Base-by-base conservation (phyloP, 192 early-diverging fungal species). In the Backusella luteola region DNA sequence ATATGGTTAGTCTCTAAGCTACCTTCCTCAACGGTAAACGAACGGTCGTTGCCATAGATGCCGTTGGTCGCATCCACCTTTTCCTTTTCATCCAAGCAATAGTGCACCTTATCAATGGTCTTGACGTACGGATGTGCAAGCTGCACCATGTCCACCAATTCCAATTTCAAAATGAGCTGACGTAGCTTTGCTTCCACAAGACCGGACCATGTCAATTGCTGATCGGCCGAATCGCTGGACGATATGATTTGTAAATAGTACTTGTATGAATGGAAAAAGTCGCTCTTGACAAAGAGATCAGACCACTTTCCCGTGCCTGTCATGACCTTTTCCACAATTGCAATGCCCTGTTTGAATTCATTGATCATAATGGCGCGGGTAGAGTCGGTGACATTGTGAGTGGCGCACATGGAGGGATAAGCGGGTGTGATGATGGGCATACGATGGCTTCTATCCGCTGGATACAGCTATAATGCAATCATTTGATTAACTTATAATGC, bases 381-480 rank as follows among this genome's bases (percentile, higher is more conserved):
- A 4, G 95, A 97, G 68, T 86, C 77, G 1, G 94, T 96, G 14
- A 99, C 97, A 77, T 98, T 99, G 83, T 98, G 97, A 3, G 98
- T 99, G 4, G 96, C 90, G 81, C 97, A 98, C 96, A 97, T 98
- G 29, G 94, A 96, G 34, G 98, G 98, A 75, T 99, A 99, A 3
- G 98, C 96, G 5, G 98, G 98, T 11, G 98, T 99, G 77, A 99
- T 99, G 72, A 99, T 95, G 7, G 98, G 98, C 96, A 99, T 98
- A 29, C 89, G 87, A 80, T 99, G 98, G 6, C 79, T 85, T 72
- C 84, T 85, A 78, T 99, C 96, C 8, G 85, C 84, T 0, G 90
- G 87, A 81, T 97, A 96, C 4, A 96, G 73, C 81, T 87, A 11
- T 0, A 39, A 39, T 39, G 9, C 7, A 12, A 39, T 1, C 0